These are phyloP conservation scores for Skeletonema marinoi DNA, from an alignment of 108 stramenopile genomes.

Conservation along the genomic window DNA sequence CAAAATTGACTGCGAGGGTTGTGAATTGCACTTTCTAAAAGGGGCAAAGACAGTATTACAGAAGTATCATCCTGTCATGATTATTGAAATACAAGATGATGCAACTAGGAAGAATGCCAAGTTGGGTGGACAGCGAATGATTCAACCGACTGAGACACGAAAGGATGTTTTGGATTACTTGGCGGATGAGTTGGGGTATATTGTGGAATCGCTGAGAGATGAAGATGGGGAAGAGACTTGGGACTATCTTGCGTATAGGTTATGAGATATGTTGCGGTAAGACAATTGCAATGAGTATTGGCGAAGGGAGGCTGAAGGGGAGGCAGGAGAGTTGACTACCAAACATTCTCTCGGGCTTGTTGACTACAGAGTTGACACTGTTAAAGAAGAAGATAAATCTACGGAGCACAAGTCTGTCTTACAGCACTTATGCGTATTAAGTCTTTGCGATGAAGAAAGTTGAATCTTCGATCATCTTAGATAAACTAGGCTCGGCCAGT, in stretches of 20 bases:
- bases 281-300: too few relatives aligned
- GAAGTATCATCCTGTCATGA: constrained; percentile 16
- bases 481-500: too few relatives aligned
- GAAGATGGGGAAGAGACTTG: constrained; percentile 18
- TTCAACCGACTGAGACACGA: constrained; percentile 3
- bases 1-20: constrained; percentile 25
- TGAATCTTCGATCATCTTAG: too few relatives aligned
- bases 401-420: too few relatives aligned
- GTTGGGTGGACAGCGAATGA: constrained; percentile 15
- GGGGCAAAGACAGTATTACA: constrained; percentile 8
- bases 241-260: constrained; percentile 12
- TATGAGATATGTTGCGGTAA: background rate
- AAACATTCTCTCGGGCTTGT: too few relatives aligned
- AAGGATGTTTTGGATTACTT: constrained; percentile 19
- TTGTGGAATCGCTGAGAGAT: constrained; percentile 24
- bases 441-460: too few relatives aligned
- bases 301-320: too few relatives aligned
- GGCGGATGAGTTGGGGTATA: constrained; percentile 13
- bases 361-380: too few relatives aligned
- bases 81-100: constrained; percentile 26
- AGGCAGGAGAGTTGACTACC: too few relatives aligned
- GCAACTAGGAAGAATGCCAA: constrained; percentile 4
- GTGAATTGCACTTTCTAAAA: constrained; percentile 9
- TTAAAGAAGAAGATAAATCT: too few relatives aligned
- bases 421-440: too few relatives aligned